phyloP scores from a whole-genome alignment of 345 rosid species.

The Leavenworthia alabamica region DNA sequence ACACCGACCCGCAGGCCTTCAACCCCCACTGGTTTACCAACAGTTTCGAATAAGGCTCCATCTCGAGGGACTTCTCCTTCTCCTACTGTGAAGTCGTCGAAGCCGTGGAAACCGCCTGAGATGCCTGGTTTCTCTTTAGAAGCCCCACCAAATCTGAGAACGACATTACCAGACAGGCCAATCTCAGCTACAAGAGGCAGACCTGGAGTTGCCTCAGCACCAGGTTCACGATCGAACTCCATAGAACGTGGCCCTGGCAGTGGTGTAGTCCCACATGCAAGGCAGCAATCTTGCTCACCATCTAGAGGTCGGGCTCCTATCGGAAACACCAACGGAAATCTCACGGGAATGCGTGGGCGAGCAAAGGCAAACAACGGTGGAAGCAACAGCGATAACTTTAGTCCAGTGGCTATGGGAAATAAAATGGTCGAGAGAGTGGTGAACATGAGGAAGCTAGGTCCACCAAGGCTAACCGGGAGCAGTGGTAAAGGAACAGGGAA shows the following conservation, averaged over 20 bases:
- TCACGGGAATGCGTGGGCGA: slow-evolving; percentile 35
- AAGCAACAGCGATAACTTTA: slow-evolving; percentile 40
- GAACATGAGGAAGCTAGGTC: slow-evolving; percentile 79
- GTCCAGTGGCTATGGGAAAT: slow-evolving; percentile 66
- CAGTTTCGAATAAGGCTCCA: slow-evolving; percentile 33
- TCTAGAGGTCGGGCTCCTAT: slow-evolving; percentile 49
- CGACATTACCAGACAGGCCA: slow-evolving; percentile 56
- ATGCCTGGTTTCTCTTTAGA: slow-evolving; percentile 59
- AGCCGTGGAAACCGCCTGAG: slow-evolving; percentile 39
- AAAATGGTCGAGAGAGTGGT: slow-evolving; percentile 91
- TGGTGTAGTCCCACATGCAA: slow-evolving; percentile 27
- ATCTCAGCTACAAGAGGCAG: slow-evolving; percentile 66
- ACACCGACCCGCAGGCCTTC: slow-evolving; percentile 32
- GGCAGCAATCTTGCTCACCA: slow-evolving; percentile 44
- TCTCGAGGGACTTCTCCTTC: slow-evolving; percentile 63
- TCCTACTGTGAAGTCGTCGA: too few species aligned
- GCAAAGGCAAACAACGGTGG: slow-evolving; percentile 25
- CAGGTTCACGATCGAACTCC: slow-evolving; percentile 33
- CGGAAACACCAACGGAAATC: slow-evolving; percentile 31
- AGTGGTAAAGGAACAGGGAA: slow-evolving; percentile 18
- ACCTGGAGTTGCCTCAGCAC: slow-evolving; percentile 49
- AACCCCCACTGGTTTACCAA: slow-evolving; percentile 32
- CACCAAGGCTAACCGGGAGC: slow-evolving; percentile 50
- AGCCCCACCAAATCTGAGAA: slow-evolving; percentile 59
- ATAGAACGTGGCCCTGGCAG: slow-evolving; percentile 34